phyloP scores from a whole-genome alignment of 331 rosid species.

The Quercus phellos region DNA sequence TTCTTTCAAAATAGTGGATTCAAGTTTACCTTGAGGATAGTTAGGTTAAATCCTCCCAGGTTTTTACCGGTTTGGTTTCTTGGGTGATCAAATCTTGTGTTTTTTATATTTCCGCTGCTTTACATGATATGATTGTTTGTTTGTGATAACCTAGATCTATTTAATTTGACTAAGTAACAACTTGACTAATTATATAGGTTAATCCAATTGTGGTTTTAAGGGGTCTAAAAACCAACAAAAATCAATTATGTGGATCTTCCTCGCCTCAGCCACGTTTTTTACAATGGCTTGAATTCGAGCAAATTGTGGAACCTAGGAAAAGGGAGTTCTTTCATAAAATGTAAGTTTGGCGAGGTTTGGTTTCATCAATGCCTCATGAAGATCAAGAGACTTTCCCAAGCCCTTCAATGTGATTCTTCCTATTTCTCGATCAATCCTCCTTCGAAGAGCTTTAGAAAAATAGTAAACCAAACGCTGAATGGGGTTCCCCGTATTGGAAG shows the following conservation, averaged over 20 bases:
- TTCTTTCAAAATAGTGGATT: too few relatives aligned
- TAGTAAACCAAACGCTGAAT: constrained; percentile 43
- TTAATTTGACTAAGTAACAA: too few relatives aligned
- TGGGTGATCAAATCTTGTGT: too few relatives aligned
- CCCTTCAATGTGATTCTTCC: constrained; percentile 33
- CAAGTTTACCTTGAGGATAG: too few relatives aligned
- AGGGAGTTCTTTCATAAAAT: constrained; percentile 36
- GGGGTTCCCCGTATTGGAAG: constrained; percentile 42
- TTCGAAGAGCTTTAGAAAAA: constrained; percentile 50
- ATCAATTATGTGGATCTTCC: constrained; percentile 61
- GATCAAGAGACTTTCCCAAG: constrained; percentile 21
- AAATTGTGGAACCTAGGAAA: constrained; percentile 29
- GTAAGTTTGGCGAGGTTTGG: constrained; percentile 23
- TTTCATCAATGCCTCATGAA: constrained; percentile 18
- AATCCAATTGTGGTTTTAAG: too few relatives aligned
- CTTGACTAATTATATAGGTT: too few relatives aligned
- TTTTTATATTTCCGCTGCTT: too few relatives aligned
- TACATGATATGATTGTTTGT: too few relatives aligned
- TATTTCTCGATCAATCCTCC: constrained; percentile 45
- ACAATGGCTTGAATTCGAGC: constrained; percentile 56
- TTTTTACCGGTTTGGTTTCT: too few relatives aligned
- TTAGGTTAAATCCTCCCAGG: too few relatives aligned
- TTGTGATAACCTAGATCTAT: too few relatives aligned
- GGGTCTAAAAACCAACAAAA: too few relatives aligned
- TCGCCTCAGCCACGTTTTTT: constrained; percentile 44